Evolutionary conservation across 202 grass and related monocot species (phyloP).

Genomic region (Musa balbisiana): DNA sequence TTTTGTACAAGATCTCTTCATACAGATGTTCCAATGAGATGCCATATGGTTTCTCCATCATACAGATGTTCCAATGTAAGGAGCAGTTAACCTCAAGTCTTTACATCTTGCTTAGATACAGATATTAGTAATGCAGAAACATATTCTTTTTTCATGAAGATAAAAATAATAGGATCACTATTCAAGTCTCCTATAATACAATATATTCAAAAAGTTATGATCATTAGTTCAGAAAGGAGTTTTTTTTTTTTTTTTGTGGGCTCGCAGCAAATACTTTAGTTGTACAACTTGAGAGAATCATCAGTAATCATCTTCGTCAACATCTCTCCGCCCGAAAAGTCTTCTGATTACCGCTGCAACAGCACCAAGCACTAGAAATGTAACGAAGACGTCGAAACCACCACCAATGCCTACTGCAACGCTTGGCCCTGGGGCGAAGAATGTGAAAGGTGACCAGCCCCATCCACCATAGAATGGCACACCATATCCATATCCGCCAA

Average conservation of each 20-base stretch:
- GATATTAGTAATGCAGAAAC: too few species aligned
- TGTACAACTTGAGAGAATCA: neutral
- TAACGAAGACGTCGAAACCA: slow-evolving; percentile 59
- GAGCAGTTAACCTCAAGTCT: too few species aligned
- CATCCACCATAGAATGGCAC: slow-evolving; percentile 48
- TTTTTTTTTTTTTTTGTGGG: neutral
- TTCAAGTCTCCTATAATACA: neutral
- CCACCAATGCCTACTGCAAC: slow-evolving; percentile 67
- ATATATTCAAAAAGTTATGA: neutral
- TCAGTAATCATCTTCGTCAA: slow-evolving; percentile 51
- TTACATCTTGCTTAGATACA: too few species aligned
- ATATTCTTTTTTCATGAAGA: neutral
- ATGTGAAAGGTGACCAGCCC: slow-evolving; percentile 85
- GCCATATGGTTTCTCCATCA: too few species aligned
- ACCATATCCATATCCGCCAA: slow-evolving; percentile 77
- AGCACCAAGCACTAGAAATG: slow-evolving; percentile 50
- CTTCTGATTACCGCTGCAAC: slow-evolving; percentile 53
- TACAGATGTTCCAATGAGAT: too few species aligned
- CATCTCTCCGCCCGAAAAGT: slow-evolving; percentile 34
- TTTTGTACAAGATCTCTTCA: too few species aligned
- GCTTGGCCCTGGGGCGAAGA: slow-evolving; percentile 70
- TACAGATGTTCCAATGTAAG: too few species aligned
- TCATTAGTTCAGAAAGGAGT: neutral
- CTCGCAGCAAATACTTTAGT: neutral
- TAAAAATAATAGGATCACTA: neutral